Conservation (phyloP, 805 yeast genomes). For the Blastobotrys terrestris region DNA sequence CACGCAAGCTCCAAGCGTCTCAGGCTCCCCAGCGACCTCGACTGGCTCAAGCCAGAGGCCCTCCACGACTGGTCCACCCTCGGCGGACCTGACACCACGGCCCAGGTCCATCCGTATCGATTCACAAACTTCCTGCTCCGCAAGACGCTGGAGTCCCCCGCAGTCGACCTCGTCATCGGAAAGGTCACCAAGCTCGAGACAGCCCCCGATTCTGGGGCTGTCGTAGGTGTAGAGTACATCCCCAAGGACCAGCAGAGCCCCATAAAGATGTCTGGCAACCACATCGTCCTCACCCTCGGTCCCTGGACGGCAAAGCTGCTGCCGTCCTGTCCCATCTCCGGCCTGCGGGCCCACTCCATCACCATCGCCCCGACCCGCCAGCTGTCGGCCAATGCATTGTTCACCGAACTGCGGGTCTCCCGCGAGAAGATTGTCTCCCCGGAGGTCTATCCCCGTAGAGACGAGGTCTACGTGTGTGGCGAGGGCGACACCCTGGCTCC, state of each 20-base stretch:
- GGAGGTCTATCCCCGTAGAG: constrained; percentile 89
- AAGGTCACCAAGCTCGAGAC: constrained; percentile 66
- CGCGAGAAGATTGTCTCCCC: constrained; percentile 61
- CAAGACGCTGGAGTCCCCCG: constrained; percentile 75
- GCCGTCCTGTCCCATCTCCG: constrained; percentile 91
- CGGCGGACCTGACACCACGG: constrained; percentile 84
- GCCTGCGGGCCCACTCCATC: constrained; percentile 91
- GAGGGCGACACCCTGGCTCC: constrained; percentile 90
- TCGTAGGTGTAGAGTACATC: constrained; percentile 65
- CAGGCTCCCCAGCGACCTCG: constrained; percentile 39
- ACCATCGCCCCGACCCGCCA: constrained; percentile 76
- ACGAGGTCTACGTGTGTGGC: constrained; percentile 95
- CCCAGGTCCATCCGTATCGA: constrained; percentile 93
- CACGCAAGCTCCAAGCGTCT: constrained; percentile 15
- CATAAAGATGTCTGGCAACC: constrained; percentile 48
- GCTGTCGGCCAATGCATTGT: constrained; percentile 90
- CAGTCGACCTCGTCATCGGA: constrained; percentile 80
- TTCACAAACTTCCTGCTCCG: constrained; percentile 80
- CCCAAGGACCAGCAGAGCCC: constrained; percentile 23
- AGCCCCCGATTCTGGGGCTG: constrained; percentile 57
- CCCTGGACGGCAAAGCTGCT: constrained; percentile 94
- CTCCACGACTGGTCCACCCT: constrained; percentile 42
- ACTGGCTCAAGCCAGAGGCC: constrained; percentile 57
- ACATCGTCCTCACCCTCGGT: constrained; percentile 81
- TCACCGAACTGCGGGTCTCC: constrained; percentile 77